A percentile compares a stretch with the other conserved stretches of the same genome.
Conservation (phyloP, 1,139 yeast genomes). For the Insectozyma bohioensis region DNA sequence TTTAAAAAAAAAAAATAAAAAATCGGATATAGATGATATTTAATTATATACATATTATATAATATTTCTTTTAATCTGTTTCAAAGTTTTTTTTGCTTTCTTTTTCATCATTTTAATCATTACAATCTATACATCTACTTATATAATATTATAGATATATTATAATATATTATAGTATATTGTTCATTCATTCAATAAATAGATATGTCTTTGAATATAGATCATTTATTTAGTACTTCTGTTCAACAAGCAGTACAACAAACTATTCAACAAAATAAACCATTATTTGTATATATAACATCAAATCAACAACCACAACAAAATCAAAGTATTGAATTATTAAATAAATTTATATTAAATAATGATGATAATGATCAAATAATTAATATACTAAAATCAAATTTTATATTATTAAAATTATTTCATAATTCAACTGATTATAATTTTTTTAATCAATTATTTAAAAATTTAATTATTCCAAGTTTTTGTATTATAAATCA, state of each 20-base stretch:
- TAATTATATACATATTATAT: conserved; percentile 16
- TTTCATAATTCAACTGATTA: conserved; percentile 47
- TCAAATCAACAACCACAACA: no score
- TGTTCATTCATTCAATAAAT: conserved; percentile 46
- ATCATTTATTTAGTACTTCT: conserved; percentile 23
- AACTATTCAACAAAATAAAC: conserved; percentile 33
- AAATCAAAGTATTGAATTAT: conserved; percentile 25
- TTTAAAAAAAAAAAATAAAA: no score
- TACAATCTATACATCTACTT: no score
- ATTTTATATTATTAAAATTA: conserved; percentile 46
- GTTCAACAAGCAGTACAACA: conserved; percentile 43
- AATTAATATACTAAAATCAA: conserved; percentile 14
- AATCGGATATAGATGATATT: no score
- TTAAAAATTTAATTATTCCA: conserved; percentile 47
- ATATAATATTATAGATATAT: no score
- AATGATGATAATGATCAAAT: conserved; percentile 11
- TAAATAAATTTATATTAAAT: conserved; percentile 16
- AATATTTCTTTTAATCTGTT: conserved; percentile 33
- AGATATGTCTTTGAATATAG: conserved; percentile 15
- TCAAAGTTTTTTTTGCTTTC: no score
- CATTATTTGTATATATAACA: conserved; percentile 43
- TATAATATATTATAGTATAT: conserved; percentile 27
- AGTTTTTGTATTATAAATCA: conserved; percentile 48
- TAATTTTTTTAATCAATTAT: conserved; percentile 48
- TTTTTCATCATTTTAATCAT: no score